Conservation (phyloP, 768 basidiomycete genomes). For the Trametopsis cervina region DNA sequence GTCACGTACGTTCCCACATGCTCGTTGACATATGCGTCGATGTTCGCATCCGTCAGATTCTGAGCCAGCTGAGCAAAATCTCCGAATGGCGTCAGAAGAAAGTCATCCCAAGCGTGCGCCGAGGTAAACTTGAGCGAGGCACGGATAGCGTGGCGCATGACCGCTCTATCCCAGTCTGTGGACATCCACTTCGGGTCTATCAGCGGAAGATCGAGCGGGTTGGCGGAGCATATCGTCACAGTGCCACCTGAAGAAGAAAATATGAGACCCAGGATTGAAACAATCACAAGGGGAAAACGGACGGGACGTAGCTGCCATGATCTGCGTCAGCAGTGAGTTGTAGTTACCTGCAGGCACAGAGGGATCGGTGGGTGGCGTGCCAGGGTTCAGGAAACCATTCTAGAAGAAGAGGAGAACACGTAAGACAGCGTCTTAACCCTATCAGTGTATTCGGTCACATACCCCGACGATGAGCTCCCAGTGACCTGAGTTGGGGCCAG, state of each 20-base stretch:
- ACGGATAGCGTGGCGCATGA: conserved; percentile 20
- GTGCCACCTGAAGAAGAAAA: conserved; percentile 15
- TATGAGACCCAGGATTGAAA: not conserved
- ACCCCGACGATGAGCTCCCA: not conserved
- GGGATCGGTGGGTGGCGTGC: not conserved
- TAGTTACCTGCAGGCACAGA: conserved; percentile 9
- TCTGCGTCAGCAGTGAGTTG: not conserved
- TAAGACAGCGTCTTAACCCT: too few species aligned
- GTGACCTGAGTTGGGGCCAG: not conserved
- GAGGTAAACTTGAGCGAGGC: not conserved
- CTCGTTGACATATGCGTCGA: not conserved
- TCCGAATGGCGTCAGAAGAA: conserved; percentile 1
- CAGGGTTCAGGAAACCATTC: too few species aligned
- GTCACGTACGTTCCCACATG: too few species aligned
- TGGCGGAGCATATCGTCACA: conserved; percentile 15
- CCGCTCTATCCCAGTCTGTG: conserved; percentile 19
- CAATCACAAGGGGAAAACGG: not conserved
- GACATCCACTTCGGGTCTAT: conserved; percentile 21
- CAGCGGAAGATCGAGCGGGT: conserved; percentile 19
- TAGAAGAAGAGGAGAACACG: too few species aligned
- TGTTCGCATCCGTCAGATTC: conserved; percentile 8
- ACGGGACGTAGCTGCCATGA: conserved; percentile 5
- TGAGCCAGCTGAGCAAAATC: conserved; percentile 1
- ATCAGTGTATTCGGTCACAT: too few species aligned
- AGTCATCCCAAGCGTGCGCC: conserved; percentile 7